Conservation (phyloP, 177 flowering plant genomes). For the Tripterygium wilfordii region DNA sequence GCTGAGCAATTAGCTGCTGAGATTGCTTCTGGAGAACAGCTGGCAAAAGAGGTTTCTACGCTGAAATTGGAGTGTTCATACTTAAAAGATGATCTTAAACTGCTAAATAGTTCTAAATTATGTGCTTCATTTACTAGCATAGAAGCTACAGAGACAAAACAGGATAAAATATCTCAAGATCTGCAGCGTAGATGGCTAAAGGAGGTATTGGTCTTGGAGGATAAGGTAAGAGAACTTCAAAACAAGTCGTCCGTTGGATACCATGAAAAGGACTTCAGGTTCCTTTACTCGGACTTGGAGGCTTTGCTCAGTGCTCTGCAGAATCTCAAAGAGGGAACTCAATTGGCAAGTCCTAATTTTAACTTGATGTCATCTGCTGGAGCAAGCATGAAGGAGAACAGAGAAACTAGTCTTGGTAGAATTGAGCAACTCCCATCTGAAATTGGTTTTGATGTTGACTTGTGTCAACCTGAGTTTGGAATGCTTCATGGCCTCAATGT, state of each 20-base stretch:
- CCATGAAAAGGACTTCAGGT: conserved; percentile 38
- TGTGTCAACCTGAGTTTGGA: conserved; percentile 37
- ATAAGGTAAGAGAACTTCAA: conserved; percentile 53
- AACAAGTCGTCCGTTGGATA: conserved; percentile 38
- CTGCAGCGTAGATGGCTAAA: conserved; percentile 36
- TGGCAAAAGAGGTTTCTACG: conserved; percentile 56
- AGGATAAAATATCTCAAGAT: conserved; percentile 20
- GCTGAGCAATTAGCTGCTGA: conserved; percentile 52
- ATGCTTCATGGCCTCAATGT: conserved; percentile 29
- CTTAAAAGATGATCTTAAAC: conserved; percentile 54
- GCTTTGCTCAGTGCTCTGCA: conserved; percentile 39
- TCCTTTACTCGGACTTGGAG: conserved; percentile 51
- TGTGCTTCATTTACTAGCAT: conserved; percentile 15
- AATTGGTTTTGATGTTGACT: conserved; percentile 28
- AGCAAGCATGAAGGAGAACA: conserved; percentile 11
- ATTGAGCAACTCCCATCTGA: conserved; percentile 22
- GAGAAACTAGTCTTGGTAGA: conserved; percentile 11
- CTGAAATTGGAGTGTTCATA: conserved; percentile 65
- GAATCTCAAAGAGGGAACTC: conserved; percentile 43
- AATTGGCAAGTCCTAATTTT: conserved; percentile 12
- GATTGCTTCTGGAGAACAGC: conserved; percentile 61
- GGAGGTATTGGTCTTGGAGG: conserved; percentile 55
- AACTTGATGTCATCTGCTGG: conserved; percentile 13
- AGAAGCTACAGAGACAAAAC: conserved; percentile 14
- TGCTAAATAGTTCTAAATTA: conserved; percentile 29